phyloP scores from a whole-genome alignment of 2,329 filamentous ascomycete species.

The Pseudogymnoascus sp. region DNA sequence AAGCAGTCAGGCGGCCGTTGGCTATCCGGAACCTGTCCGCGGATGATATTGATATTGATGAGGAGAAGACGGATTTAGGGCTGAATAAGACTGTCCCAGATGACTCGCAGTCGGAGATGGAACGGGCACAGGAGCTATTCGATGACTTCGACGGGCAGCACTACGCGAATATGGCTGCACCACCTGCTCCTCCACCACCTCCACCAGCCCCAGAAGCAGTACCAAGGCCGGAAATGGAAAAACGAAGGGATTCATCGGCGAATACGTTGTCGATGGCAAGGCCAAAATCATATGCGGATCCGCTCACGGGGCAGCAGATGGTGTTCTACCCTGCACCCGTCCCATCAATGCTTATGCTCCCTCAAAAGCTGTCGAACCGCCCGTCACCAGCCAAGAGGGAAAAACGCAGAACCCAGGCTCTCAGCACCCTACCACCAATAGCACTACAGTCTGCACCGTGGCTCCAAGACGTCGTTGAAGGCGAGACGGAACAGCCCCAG shows the following conservation, averaged over 20 bases:
- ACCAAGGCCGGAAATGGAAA: conserved; percentile 10
- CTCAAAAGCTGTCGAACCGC: conserved; percentile 73
- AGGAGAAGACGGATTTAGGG: conserved; percentile 8
- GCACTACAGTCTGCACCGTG: conserved; percentile 31
- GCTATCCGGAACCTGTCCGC: conserved; percentile 14
- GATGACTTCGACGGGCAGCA: conserved; percentile 77
- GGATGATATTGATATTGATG: conserved; percentile 16
- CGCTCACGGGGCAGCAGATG: conserved; percentile 67
- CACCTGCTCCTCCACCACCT: conserved; percentile 9
- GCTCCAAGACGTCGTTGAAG: conserved; percentile 28
- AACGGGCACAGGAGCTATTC: conserved; percentile 60
- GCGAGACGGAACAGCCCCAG: conserved; percentile 16
- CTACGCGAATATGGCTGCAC: conserved; percentile 32
- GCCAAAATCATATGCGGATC: conserved; percentile 53
- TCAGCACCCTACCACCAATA: conserved; percentile 51
- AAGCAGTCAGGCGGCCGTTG: conserved; percentile 10
- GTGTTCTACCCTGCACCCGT: conserved; percentile 94
- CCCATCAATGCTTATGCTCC: conserved; percentile 85
- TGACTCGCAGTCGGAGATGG: conserved; percentile 39
- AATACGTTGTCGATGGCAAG: conserved; percentile 20
- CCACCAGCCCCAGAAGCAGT: conserved; percentile 14
- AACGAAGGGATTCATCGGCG: conserved; percentile 14
- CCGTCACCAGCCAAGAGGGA: conserved; percentile 57
- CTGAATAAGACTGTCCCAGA: neutral
- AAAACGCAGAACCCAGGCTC: conserved; percentile 63